Percentiles rank a stretch among this genome's conserved stretches.
Evolutionary conservation across 352 stramenopile species (phyloP).

Genomic region (Thalassiosira delicatula): DNA sequence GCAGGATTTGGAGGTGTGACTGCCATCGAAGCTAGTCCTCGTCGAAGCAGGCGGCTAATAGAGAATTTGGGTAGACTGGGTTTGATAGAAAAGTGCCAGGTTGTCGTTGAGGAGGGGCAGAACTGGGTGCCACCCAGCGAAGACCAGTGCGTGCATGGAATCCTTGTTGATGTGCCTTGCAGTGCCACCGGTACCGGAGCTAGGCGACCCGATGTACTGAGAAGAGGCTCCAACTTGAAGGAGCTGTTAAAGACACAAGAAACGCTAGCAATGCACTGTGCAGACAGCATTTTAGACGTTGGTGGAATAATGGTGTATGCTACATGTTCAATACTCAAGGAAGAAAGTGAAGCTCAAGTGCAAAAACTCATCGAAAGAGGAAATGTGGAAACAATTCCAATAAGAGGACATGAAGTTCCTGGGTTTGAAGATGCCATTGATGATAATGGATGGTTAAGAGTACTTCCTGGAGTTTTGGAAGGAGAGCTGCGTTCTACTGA

Average conservation of each 20-base stretch:
- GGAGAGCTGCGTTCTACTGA: conserved; percentile 67
- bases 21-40: conserved; percentile 71
- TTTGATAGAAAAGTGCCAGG: conserved; percentile 87
- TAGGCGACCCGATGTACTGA: conserved; percentile 80
- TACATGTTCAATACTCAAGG: conserved; percentile 93
- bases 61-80: conserved; percentile 82
- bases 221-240: conserved; percentile 85
- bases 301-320: conserved; percentile 93
- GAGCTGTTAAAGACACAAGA: conserved; percentile 87
- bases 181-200: conserved; percentile 78
- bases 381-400: conserved; percentile 72
- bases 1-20: conserved; percentile 83
- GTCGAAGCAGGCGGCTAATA: conserved; percentile 59
- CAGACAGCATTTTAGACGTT: conserved; percentile 84
- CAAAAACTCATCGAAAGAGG: conserved; percentile 65
- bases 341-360: conserved; percentile 90
- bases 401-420: conserved; percentile 72
- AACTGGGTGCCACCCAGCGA: conserved; percentile 66
- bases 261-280: conserved; percentile 70
- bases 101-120: conserved; percentile 84
- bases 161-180: conserved; percentile 87
- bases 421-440: conserved; percentile 81
- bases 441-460: conserved; percentile 78
- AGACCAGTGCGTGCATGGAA: conserved; percentile 87
- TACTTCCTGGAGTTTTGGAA: conserved; percentile 71